Conservation (phyloP, 2,329 filamentous ascomycete genomes). For the Fusarium clavum region DNA sequence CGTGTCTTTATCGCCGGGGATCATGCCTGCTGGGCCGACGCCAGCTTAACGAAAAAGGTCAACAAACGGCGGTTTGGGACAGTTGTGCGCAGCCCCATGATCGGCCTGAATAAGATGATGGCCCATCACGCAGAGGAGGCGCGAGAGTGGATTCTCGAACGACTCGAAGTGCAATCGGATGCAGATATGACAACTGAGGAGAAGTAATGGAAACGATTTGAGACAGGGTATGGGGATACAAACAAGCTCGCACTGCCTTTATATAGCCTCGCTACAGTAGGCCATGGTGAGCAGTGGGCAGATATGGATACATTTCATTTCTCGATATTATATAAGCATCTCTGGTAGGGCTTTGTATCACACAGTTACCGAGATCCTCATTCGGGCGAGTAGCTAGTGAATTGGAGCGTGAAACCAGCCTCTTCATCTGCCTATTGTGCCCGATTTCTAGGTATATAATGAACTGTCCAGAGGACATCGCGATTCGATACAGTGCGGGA, state of each 20-base stretch:
- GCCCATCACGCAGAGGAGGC: constrained; percentile 63
- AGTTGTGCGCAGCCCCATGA: constrained; percentile 63
- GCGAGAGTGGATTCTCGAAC: constrained; percentile 62
- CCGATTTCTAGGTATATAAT: not conserved
- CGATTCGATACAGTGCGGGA: not conserved
- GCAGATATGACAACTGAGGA: constrained; percentile 65
- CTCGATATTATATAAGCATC: constrained; percentile 7
- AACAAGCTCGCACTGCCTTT: not conserved
- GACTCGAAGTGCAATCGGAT: constrained; percentile 49
- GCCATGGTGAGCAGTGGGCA: not conserved
- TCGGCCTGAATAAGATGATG: constrained; percentile 68
- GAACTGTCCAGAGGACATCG: not conserved
- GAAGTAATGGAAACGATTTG: constrained; percentile 42
- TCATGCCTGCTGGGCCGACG: constrained; percentile 80
- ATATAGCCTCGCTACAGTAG: not conserved
- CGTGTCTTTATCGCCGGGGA: constrained; percentile 80
- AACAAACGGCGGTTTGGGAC: constrained; percentile 70
- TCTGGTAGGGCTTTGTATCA: not conserved
- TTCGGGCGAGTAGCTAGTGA: too few relatives aligned
- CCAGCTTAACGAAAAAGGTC: constrained; percentile 69
- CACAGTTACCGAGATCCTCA: not conserved
- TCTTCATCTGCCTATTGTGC: not conserved
- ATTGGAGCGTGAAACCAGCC: too few relatives aligned
- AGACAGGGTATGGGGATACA: not conserved
- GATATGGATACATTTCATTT: constrained; percentile 5